phyloP scores from a whole-genome alignment of 257 asterid genomes.

The Ajuga chamaepitys region DNA sequence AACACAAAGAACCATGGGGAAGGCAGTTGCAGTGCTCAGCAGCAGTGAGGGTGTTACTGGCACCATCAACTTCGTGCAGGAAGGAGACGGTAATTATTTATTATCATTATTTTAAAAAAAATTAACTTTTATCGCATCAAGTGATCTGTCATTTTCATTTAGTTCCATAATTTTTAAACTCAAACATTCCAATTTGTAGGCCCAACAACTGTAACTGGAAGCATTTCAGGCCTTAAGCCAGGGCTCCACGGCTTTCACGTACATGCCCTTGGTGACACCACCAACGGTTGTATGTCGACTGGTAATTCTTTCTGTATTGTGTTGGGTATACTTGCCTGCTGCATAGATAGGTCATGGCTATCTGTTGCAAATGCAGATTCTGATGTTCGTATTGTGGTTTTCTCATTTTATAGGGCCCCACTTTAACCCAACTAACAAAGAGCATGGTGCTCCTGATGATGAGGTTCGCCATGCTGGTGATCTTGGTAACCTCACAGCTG shows the following conservation, averaged over 20 bases:
- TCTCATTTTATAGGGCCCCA: slow-evolving; percentile 63
- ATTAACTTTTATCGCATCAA: no score
- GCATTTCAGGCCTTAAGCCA: slow-evolving; percentile 72
- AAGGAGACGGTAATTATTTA: slow-evolving; percentile 62
- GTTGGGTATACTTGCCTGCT: not conserved
- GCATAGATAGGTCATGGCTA: no score
- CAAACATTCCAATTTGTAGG: slow-evolving; percentile 26
- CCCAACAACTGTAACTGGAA: slow-evolving; percentile 73
- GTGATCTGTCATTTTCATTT: no score
- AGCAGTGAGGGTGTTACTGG: slow-evolving; percentile 91
- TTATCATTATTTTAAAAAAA: no score
- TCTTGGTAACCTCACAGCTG: slow-evolving; percentile 84
- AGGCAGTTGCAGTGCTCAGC: slow-evolving; percentile 85
- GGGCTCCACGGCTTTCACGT: slow-evolving; percentile 97
- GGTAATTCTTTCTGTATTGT: slow-evolving; percentile 37
- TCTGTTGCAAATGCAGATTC: no score
- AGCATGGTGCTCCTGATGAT: slow-evolving; percentile 90
- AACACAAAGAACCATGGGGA: slow-evolving; percentile 77
- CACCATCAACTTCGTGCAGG: slow-evolving; percentile 67
- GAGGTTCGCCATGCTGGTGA: slow-evolving; percentile 96
- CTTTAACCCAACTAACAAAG: slow-evolving; percentile 75
- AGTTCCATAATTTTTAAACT: not conserved
- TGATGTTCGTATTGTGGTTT: not conserved
- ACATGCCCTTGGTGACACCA: slow-evolving; percentile 98
- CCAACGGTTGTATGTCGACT: slow-evolving; percentile 96